Evolutionary conservation across 768 basidiomycete genomes (phyloP).

Genomic region (Hirschioporus abietinus): DNA sequence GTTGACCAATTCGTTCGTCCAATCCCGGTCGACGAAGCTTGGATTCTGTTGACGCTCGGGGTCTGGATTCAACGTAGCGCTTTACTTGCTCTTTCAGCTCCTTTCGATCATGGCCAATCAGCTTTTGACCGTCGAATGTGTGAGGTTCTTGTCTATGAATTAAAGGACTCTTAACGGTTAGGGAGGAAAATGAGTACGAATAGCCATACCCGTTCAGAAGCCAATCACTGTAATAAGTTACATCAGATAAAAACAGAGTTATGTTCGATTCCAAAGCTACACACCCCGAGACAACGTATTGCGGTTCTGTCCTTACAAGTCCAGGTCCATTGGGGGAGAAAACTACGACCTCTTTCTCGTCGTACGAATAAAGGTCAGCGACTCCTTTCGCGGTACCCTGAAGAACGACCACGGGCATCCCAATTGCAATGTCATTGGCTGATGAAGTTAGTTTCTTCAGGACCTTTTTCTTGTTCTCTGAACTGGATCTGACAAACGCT

Average conservation of each 20-base stretch:
- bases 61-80: background rate
- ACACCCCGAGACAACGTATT: background rate
- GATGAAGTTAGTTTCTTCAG: background rate
- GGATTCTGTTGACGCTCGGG: background rate
- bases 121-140: background rate
- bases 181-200: background rate
- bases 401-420: background rate
- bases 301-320: background rate
- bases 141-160: background rate
- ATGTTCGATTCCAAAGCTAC: background rate
- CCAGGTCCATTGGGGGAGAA: background rate
- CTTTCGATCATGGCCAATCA: background rate
- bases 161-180: background rate
- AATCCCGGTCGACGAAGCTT: too few relatives aligned
- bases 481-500: background rate
- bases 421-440: background rate
- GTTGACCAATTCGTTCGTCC: background rate
- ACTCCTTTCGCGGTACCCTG: background rate
- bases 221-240: background rate
- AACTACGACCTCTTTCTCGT: background rate
- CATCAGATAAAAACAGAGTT: background rate
- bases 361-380: background rate
- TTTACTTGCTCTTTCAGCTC: background rate
- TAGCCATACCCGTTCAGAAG: background rate
- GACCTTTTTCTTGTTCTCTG: background rate